phyloP scores from a whole-genome alignment of 306 rosid genomes.

The Gleditsia sinensis region DNA sequence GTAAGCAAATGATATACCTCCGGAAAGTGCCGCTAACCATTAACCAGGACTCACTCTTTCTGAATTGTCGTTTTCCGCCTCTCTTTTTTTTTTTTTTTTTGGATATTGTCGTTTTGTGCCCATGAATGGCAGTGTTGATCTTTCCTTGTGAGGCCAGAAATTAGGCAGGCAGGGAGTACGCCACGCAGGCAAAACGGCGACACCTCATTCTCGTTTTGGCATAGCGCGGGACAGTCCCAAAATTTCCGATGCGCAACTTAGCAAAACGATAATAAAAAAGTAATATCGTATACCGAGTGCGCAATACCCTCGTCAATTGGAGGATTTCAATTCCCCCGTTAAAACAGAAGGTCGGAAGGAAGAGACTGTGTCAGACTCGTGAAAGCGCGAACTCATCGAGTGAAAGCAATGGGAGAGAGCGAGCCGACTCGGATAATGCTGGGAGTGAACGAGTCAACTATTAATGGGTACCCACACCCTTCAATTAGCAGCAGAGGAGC shows the following conservation, averaged over 20 bases:
- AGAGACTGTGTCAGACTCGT: not conserved
- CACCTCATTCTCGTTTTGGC: not conserved
- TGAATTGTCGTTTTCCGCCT: not conserved
- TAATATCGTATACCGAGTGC: not conserved
- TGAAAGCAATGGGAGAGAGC: constrained; percentile 22
- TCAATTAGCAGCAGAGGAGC: constrained; percentile 91
- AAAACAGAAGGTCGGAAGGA: not conserved
- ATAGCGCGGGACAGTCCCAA: not conserved
- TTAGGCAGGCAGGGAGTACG: too few relatives aligned
- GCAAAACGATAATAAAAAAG: not conserved
- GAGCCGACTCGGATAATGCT: constrained; percentile 73
- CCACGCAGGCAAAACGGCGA: not conserved
- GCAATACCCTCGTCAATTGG: not conserved
- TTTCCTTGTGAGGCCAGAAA: not conserved
- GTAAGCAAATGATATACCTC: not conserved
- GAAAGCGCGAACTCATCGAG: constrained; percentile 3
- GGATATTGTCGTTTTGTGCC: constrained; percentile 9
- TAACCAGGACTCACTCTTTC: not conserved
- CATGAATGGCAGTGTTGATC: not conserved
- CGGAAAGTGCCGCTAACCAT: not conserved
- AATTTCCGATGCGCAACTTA: constrained; percentile 26
- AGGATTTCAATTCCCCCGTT: not conserved
- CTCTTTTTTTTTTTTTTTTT: not conserved
- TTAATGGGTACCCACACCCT: constrained; percentile 85
- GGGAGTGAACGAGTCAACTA: constrained; percentile 88